Base-by-base conservation (phyloP, 73 alveolate genomes). In the Halteria grandinella region DNA sequence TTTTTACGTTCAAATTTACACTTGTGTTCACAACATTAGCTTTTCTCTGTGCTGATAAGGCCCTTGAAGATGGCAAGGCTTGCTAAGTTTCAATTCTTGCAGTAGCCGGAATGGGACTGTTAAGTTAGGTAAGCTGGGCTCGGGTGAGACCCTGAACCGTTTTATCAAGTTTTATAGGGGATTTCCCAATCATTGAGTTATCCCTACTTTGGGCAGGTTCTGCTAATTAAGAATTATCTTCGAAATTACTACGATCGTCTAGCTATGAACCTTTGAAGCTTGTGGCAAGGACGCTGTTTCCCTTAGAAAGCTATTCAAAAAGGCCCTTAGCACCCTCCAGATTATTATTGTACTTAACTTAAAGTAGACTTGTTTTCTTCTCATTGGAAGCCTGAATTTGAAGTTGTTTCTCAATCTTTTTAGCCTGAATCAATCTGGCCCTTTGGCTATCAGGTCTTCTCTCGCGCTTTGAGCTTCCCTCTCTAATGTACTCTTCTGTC, bases 361-460 rank as follows among this genome's bases (percentile, higher is more conserved):
- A 28, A 3, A 66, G 62, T 10, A 66, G 36, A 25, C 32, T 57
- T 5, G 66, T 66, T 41, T 57, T 44, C 37, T 44, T 66, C 8
- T 25, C 36, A 29, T 11, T 11, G 15, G 50, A 39, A 39, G 10
- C 18, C 50, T 36, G 52, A 45, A 14, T 60, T n/a, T 33, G 20
- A 55, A 60, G 20, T 39, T 39, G 37, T 59, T 60, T 60, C 41
- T 60, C 77, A 21, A 37, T 1, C 43, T 60, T 60, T 40, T 60
- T 40, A 6, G 77, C 77, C 43, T 60, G 58, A 1, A 60, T 39
- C 8, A 36, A 31, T 25, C 29, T 60, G 8, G 77, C 77, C 43
- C 77, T 60, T 6, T 31, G 37, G 34, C 77, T 60, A 21, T 60
- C 77, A 37, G 77, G 77, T 21, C 77, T 60, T 40, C 34, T 60